These are phyloP conservation scores for Didymosphaeria variabile DNA, from an alignment of 2,329 filamentous ascomycete genomes.

Conservation along the genomic window DNA sequence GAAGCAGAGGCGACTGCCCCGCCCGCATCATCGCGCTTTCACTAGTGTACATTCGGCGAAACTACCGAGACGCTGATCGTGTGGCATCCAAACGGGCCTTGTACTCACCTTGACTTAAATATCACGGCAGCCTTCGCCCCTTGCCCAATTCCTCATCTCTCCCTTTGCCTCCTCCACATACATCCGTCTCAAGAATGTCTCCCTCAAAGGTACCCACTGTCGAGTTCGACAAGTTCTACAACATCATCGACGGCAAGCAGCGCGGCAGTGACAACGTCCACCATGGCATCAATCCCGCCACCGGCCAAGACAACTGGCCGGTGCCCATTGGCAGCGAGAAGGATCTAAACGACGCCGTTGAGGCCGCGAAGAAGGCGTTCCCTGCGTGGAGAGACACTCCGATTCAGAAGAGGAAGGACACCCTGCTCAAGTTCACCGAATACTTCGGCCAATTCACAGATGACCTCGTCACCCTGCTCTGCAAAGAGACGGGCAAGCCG, in stretches of 20 bases:
- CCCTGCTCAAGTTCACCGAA: slow-evolving; percentile 38
- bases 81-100: not conserved
- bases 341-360: slow-evolving; percentile 62
- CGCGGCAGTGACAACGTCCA: slow-evolving; percentile 53
- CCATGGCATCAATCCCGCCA: slow-evolving; percentile 62
- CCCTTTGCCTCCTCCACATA: not conserved
- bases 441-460: slow-evolving; percentile 37
- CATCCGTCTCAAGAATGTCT: slow-evolving; percentile 50
- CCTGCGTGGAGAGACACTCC: slow-evolving; percentile 55
- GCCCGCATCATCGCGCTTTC: slow-evolving; percentile 1
- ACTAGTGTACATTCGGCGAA: not conserved
- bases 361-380: slow-evolving; percentile 58
- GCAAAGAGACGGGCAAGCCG: slow-evolving; percentile 50
- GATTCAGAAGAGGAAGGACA: slow-evolving; percentile 44
- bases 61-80: not conserved
- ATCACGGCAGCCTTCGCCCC: not conserved
- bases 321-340: slow-evolving; percentile 60
- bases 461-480: slow-evolving; percentile 43
- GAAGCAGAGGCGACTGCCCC: no score
- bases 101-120: not conserved
- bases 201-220: slow-evolving; percentile 53
- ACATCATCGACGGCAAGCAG: slow-evolving; percentile 62
- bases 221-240: slow-evolving; percentile 58
- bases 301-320: slow-evolving; percentile 58
- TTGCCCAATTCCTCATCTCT: not conserved